Evolutionary conservation across 495 filamentous ascomycete species (phyloP), one percentile per base, ranked within the genome.

Genomic region (Penicillium canariense): DNA sequence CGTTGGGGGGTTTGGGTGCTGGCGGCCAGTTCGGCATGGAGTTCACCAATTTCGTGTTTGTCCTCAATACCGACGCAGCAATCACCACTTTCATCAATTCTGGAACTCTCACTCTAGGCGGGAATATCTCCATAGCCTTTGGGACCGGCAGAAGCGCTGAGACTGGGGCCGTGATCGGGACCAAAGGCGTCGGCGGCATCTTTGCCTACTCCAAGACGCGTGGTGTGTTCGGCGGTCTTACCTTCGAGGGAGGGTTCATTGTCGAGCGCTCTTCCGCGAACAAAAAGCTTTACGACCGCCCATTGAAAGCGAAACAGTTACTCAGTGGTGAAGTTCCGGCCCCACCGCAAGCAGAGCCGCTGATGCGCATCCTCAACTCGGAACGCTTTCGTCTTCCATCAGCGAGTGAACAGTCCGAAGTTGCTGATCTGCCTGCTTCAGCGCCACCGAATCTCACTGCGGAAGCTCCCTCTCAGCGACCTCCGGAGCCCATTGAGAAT

Each of bases 131-230:
- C 1, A 85, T 96, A 51, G 94, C 94, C 1, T 89, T 90, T 10
- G 94, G 94, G 0, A 90, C 93, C 12, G 94, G 94, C 18, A 80
- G 93, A 32, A 97, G 91, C 72, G 92, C 90, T 4, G 92, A 97
- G 68, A 87, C 91, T 12, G 90, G 89, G 7, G 91, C 89, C 53
- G 89, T 88, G 23, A 87, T 89, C 2, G 92, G 88, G 58, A 72
- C 88, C 23, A 88, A 81, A 68, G 84, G 89, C 52, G 82, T 94
- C 1, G 85, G 91, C 1, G 90, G 86, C 17, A 84, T 97, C 18
- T 97, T 96, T 76, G 85, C 88, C 48, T 98, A 96, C 72, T 88
- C 84, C 61, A 96, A 96, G 75, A 97, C 94, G 11, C 94, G 95
- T 67, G 91, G 93, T 0, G 66, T 97, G 10, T 97, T 96, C 60